These are phyloP conservation scores for Collariella sp. DNA, from an alignment of 495 filamentous ascomycete species.

Conservation along the genomic window DNA sequence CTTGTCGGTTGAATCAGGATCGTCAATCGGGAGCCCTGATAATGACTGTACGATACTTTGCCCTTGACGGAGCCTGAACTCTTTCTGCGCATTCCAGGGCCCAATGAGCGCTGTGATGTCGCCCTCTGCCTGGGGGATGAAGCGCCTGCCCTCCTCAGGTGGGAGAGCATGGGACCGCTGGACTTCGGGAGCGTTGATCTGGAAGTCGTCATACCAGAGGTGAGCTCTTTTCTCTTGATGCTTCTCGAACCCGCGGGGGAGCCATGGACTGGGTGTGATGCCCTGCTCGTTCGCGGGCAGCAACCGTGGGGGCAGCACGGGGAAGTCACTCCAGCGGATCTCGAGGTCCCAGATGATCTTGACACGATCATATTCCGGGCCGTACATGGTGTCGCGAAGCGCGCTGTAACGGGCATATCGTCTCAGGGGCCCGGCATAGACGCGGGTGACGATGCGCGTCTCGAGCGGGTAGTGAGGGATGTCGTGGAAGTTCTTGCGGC, in stretches of 20 bases:
- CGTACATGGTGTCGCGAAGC: constrained; percentile 38
- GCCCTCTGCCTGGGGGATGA: constrained; percentile 26
- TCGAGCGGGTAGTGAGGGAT: constrained; percentile 39
- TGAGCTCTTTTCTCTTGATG: constrained; percentile 21
- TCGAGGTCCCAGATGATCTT: constrained; percentile 34
- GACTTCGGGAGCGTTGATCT: constrained; percentile 5
- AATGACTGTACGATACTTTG: constrained; percentile 21
- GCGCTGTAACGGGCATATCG: constrained; percentile 37
- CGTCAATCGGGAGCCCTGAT: constrained; percentile 10
- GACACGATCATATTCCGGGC: constrained; percentile 31
- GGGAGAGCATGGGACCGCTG: constrained; percentile 23
- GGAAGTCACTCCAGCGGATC: constrained; percentile 31
- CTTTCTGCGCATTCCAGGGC: constrained; percentile 30
- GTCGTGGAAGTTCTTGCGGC: constrained; percentile 26
- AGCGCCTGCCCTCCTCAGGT: constrained; percentile 14
- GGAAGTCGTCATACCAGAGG: constrained; percentile 26
- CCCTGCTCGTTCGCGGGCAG: constrained; percentile 19
- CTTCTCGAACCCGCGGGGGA: constrained; percentile 26
- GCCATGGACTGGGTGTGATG: constrained; percentile 34
- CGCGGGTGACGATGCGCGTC: constrained; percentile 37
- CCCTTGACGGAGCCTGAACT: constrained; percentile 28
- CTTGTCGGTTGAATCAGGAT: constrained; percentile 13
- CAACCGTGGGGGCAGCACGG: constrained; percentile 32
- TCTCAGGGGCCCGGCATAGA: constrained; percentile 38
- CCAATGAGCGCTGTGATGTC: constrained; percentile 30